phyloP scores from a whole-genome alignment of 2,329 filamentous ascomycete species.

The Calonectria pseudoturangicola region DNA sequence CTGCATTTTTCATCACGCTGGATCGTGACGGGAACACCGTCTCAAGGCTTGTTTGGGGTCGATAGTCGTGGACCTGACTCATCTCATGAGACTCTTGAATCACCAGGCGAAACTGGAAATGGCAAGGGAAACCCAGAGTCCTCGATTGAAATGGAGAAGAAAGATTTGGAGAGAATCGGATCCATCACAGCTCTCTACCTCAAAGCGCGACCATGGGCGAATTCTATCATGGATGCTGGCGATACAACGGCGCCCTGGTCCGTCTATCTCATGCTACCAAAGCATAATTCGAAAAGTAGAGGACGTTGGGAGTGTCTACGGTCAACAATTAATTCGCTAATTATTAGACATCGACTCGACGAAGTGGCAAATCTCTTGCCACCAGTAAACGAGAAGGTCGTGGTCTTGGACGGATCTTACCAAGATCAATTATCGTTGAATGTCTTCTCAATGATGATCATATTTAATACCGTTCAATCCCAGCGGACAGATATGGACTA shows the following conservation, averaged over 20 bases:
- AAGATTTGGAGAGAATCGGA: conserved; percentile 80
- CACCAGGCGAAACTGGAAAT: conserved; percentile 54
- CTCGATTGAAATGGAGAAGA: conserved; percentile 71
- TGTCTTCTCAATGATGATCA: conserved; percentile 88
- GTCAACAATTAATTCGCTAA: conserved; percentile 83
- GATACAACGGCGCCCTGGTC: conserved; percentile 81
- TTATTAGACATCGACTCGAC: conserved; percentile 85
- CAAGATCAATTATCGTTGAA: conserved; percentile 91
- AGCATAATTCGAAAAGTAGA: conserved; percentile 69
- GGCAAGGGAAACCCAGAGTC: conserved; percentile 53
- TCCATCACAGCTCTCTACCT: conserved; percentile 82
- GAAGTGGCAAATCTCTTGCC: conserved; percentile 84
- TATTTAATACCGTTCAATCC: conserved; percentile 91
- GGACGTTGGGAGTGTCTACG: conserved; percentile 79
- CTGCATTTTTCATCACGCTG: conserved; percentile 84
- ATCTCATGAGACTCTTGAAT: neutral
- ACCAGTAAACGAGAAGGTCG: conserved; percentile 80
- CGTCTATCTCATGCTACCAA: conserved; percentile 79
- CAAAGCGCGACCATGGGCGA: conserved; percentile 86
- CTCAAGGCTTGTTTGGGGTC: conserved; percentile 86
- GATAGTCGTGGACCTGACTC: conserved; percentile 42
- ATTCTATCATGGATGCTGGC: conserved; percentile 71
- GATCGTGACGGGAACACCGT: conserved; percentile 94
- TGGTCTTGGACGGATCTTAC: conserved; percentile 86
- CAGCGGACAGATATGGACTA: conserved; percentile 90